phyloP scores from a whole-genome alignment of 768 basidiomycete genomes.

The Trametes sanguinea region DNA sequence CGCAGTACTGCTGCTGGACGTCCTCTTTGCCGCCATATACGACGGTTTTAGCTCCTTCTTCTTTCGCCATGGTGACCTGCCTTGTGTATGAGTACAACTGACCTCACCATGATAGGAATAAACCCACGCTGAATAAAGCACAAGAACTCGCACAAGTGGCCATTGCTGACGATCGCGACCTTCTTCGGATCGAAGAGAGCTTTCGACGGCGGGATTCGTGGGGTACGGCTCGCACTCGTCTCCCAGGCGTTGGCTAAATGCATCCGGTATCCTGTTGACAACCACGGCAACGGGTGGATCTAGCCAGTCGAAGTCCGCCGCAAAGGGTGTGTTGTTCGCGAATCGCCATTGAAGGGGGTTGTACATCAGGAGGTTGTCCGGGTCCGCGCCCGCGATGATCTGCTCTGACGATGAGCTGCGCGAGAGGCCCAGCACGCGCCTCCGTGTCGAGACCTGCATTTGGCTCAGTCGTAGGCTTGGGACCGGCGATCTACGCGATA shows the following conservation, averaged over 20 bases:
- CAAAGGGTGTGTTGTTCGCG: constrained; percentile 46
- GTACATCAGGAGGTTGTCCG: constrained; percentile 45
- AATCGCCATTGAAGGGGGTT: constrained; percentile 53
- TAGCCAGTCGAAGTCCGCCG: constrained; percentile 49
- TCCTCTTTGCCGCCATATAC: constrained; percentile 55
- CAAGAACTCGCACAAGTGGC: constrained; percentile 37
- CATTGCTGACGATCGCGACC: constrained; percentile 58
- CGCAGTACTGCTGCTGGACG: constrained; percentile 57
- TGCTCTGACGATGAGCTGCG: constrained; percentile 49
- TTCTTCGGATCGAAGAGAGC: constrained; percentile 52
- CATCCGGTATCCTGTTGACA: constrained; percentile 52
- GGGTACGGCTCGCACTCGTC: constrained; percentile 40
- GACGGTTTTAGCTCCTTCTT: constrained; percentile 57
- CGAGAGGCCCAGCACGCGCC: constrained; percentile 50
- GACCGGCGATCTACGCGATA: constrained; percentile 45
- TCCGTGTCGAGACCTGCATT: constrained; percentile 57
- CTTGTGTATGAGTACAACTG: background rate
- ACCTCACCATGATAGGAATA: background rate
- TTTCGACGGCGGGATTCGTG: constrained; percentile 41
- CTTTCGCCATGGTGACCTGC: constrained; percentile 63
- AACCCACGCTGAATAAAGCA: constrained; percentile 33
- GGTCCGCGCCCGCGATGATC: constrained; percentile 46
- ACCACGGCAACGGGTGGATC: constrained; percentile 41
- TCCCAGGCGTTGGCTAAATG: constrained; percentile 48
- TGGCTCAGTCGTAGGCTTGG: constrained; percentile 51